phyloP scores from a whole-genome alignment of 2,329 filamentous ascomycete genomes.

The Microsporum audouinii region DNA sequence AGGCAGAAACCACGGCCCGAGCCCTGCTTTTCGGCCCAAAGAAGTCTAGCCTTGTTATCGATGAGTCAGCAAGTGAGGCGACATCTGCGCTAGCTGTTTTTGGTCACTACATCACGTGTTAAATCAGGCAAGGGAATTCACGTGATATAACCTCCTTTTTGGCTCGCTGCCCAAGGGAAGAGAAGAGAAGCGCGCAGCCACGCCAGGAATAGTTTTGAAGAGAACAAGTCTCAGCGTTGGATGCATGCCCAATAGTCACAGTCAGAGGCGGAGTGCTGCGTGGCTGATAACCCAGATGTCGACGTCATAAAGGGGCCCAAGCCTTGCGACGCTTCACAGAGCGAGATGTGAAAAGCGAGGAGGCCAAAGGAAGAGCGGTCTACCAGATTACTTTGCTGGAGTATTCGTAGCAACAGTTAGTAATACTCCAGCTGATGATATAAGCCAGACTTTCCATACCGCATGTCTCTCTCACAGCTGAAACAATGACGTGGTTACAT shows the following conservation, averaged over 20 bases:
- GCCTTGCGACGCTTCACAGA: background rate
- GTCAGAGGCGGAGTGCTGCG: background rate
- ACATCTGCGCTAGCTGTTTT: background rate
- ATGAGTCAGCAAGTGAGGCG: background rate
- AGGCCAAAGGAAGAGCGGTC: background rate
- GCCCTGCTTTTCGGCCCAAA: background rate
- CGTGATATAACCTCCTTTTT: background rate
- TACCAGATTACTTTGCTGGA: background rate
- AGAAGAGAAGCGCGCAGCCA: background rate
- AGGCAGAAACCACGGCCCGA: background rate
- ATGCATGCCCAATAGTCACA: background rate
- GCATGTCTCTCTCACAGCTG: background rate
- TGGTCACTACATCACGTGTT: background rate
- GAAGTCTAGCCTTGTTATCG: background rate
- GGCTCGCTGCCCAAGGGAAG: background rate
- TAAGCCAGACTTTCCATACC: background rate
- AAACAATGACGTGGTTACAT: background rate
- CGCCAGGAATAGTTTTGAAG: background rate
- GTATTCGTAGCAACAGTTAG: background rate
- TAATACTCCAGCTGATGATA: background rate
- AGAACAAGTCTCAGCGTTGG: background rate
- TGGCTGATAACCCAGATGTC: background rate
- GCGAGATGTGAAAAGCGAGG: background rate
- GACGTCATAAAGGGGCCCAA: background rate
- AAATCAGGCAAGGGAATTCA: background rate